Evolutionary conservation across 495 filamentous ascomycete genomes (phyloP), one percentile per base, ranked within the genome.

Genomic region (Hyaloscypha hepaticicola): DNA sequence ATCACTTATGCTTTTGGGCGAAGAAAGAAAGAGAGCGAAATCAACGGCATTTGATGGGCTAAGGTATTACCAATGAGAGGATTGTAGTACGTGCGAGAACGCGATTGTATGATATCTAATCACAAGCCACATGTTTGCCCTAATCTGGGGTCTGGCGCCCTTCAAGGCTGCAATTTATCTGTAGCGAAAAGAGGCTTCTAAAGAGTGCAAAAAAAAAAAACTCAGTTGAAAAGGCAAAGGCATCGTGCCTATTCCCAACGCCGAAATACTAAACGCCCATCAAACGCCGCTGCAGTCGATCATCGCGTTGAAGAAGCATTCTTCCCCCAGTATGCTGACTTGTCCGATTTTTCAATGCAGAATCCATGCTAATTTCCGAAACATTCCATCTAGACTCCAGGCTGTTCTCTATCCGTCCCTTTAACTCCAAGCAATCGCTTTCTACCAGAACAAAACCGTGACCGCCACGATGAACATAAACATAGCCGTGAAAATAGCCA

Each of bases 1-100:
- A 76, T 88, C 69, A 85, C 86, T 7, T 97, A 95, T 77, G 85
- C 82, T 1, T 79, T 81, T 77, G 90, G 77, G 65, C 87, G 78
- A 76, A 81, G 70, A 68, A 82, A 78, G 66, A 70, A 74, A 79
- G 66, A 77, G 75, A 68, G 60, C 71, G 65, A 76, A 79, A 70
- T 72, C 77, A 28, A 19, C 4, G 19, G 38, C 16, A 19, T 45
- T 0, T 45, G 16, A 45, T 45, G 38, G 38, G 31, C 12, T 5
- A 5, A 34, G 31, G 12, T 4, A 16, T 9, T 45, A 45, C 14
- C 16, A 1, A 16, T 64, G 69, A 16, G 11, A 4, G 16, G 4
- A 45, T n/a, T 12, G 34, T 34, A 31, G 4, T 34, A 29, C 22
- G 66, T 74, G 45, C 76, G 73, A 70, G 61, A 71, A 22, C 21